Base-by-base conservation (phyloP, 768 basidiomycete genomes). In the Russula compacta region DNA sequence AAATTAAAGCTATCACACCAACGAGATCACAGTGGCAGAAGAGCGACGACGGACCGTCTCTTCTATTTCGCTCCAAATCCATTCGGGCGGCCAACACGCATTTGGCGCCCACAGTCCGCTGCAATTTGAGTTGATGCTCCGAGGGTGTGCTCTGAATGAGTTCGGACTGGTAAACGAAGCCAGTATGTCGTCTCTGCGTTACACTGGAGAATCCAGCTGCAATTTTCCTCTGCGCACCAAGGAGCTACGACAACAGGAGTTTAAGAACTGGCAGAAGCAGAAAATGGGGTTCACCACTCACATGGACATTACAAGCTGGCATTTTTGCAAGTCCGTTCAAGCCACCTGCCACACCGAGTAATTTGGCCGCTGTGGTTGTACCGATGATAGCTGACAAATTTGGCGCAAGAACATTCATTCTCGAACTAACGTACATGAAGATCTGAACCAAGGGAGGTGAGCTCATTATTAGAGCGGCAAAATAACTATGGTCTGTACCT, bases 301-400 rank as follows among this genome's bases (percentile, higher is more conserved):
- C 93, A 76, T 93, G 88, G 62, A 95, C 90, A 73, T 98, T 98
- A 72, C 93, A 94, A 7, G 90, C 78, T 12, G 97, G 97, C 84
- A 97, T 94, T 73, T 95, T 94, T 47, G 89, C 88, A 39, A 98
- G 81, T 0, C 89, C 92, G 46, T 80, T 81, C 29, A 99, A 80
- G 59, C 97, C 97, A 59, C 97, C 97, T 43, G 97, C 94, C 55
- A 98, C 92, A 71, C 97, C 97, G 43, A 99, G 85, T 56, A 99
- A 76, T 79, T 99, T 99, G 50, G 97, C 97, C 57, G 97, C 97
- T 79, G 94, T 95, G 68, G 90, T 93, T 60, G 97, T 97, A 74
- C 97, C 95, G 77, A 98, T 92, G 75, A 99, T 97, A 74, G 91
- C 88, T 69, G 94, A 95, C 71, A 99, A 84, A 74, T 99, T 99